These are phyloP conservation scores for Candida wancherniae DNA, from an alignment of 805 yeast genomes.

Conservation along the genomic window DNA sequence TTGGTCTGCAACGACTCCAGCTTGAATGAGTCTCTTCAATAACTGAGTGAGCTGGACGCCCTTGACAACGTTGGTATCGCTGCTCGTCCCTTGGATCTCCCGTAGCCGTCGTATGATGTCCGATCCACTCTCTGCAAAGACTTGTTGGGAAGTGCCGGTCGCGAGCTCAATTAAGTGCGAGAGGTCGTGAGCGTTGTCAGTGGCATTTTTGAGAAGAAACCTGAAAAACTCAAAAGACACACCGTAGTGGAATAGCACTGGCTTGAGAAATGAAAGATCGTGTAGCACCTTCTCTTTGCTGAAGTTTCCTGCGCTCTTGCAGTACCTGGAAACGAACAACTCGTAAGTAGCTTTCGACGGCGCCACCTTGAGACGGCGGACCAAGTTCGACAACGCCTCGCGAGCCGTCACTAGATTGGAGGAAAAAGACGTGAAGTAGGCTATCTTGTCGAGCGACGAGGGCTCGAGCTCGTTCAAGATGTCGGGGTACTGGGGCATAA, in stretches of 20 bases:
- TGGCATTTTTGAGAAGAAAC: slow-evolving; percentile 19
- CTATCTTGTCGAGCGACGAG: slow-evolving; percentile 21
- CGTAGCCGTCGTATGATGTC: slow-evolving; percentile 19
- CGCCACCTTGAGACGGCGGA: slow-evolving; percentile 11
- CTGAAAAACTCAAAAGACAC: slow-evolving; percentile 17
- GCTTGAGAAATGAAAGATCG: slow-evolving; percentile 23
- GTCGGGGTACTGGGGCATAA: slow-evolving; percentile 13
- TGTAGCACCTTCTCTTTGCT: slow-evolving; percentile 13
- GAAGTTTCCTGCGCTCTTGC: slow-evolving; percentile 6
- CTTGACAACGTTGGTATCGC: slow-evolving; percentile 8
- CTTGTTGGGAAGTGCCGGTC: slow-evolving; percentile 4
- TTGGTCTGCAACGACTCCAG: too few relatives aligned
- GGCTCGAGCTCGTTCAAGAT: slow-evolving; percentile 16
- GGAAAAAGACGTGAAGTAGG: slow-evolving; percentile 17
- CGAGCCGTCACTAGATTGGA: slow-evolving; percentile 12
- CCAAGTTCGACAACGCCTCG: slow-evolving; percentile 13
- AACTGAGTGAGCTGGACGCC: slow-evolving; percentile 22
- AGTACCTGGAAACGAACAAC: slow-evolving; percentile 16
- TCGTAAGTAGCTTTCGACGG: slow-evolving; percentile 24
- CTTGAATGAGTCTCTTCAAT: background rate
- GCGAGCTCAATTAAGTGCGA: slow-evolving; percentile 24
- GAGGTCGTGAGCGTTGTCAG: slow-evolving; percentile 24
- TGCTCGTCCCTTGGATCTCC: slow-evolving; percentile 10
- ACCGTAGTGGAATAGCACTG: slow-evolving; percentile 23
- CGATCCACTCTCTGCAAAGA: slow-evolving; percentile 15